Evolutionary conservation across 768 basidiomycete species (phyloP).

Genomic region (Boletus patriciae): DNA sequence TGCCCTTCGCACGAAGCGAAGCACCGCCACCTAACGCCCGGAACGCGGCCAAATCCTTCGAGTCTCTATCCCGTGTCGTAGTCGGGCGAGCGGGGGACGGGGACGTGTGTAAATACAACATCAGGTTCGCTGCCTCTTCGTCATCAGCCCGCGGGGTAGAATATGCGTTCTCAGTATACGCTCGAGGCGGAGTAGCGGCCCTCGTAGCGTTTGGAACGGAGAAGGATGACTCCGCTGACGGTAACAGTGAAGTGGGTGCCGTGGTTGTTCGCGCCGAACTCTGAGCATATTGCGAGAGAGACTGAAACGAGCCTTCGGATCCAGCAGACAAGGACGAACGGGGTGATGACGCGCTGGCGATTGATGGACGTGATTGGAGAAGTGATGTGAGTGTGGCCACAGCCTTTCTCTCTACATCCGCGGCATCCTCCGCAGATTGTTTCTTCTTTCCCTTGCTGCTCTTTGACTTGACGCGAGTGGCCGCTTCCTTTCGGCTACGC

Average conservation of each 20-base stretch:
- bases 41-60: constrained; percentile 56
- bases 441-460: constrained; percentile 54
- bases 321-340: constrained; percentile 69
- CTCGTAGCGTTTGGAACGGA: constrained; percentile 21
- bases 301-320: constrained; percentile 65
- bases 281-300: constrained; percentile 64
- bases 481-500: constrained; percentile 44
- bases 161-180: constrained; percentile 36
- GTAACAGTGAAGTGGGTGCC: constrained; percentile 39
- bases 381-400: constrained; percentile 78
- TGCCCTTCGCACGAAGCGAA: constrained; percentile 57
- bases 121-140: constrained; percentile 78
- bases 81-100: constrained; percentile 73
- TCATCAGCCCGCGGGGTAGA: constrained; percentile 63
- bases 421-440: constrained; percentile 33
- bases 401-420: constrained; percentile 76
- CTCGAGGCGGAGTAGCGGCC: constrained; percentile 39
- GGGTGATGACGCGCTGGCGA: constrained; percentile 63
- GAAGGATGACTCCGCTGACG: constrained; percentile 43
- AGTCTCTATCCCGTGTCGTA: constrained; percentile 45
- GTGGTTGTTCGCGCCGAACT: constrained; percentile 59
- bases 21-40: constrained; percentile 51
- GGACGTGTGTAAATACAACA: constrained; percentile 82
- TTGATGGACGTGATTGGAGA: constrained; percentile 62
- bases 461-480: constrained; percentile 35